Conservation (phyloP, 345 rosid genomes). For the Linum usitatissimum region DNA sequence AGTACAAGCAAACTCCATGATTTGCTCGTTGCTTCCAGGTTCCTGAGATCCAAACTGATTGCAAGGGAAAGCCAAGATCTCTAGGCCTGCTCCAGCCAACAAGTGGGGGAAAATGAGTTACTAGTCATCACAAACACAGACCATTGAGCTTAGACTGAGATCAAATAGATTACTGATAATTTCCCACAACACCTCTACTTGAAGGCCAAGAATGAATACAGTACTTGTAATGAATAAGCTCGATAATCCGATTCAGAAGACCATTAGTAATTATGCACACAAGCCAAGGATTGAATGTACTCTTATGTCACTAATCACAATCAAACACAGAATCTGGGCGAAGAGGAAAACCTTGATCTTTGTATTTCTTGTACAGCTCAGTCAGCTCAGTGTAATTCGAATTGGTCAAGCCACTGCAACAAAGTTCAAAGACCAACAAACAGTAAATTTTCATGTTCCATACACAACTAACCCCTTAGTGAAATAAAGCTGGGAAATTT, state of each 20-base stretch:
- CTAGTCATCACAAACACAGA: background rate
- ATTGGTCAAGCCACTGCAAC: slow-evolving; percentile 78
- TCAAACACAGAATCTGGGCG: background rate
- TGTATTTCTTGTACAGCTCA: slow-evolving; percentile 67
- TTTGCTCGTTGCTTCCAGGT: slow-evolving; percentile 26
- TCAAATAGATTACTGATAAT: no score
- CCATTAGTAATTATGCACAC: no score
- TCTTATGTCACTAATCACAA: background rate
- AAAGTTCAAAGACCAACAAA: slow-evolving; percentile 7
- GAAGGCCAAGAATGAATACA: no score
- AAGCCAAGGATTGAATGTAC: background rate
- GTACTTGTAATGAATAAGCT: no score
- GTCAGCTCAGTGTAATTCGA: slow-evolving; percentile 87
- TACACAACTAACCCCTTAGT: background rate
- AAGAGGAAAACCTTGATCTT: slow-evolving; percentile 49
- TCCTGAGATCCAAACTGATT: slow-evolving; percentile 28
- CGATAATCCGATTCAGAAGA: no score
- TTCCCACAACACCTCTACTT: no score
- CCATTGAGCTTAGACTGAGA: no score
- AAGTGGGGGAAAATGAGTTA: background rate
- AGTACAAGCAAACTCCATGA: slow-evolving; percentile 25
- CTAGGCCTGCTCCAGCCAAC: slow-evolving; percentile 16
- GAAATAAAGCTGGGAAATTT: background rate
- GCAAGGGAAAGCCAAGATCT: slow-evolving; percentile 30
- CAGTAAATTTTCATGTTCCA: background rate